Evolutionary conservation across 371 early-diverging fungal species (phyloP), one percentile per base, ranked within the genome.

Genomic region (Mortierella sp.): DNA sequence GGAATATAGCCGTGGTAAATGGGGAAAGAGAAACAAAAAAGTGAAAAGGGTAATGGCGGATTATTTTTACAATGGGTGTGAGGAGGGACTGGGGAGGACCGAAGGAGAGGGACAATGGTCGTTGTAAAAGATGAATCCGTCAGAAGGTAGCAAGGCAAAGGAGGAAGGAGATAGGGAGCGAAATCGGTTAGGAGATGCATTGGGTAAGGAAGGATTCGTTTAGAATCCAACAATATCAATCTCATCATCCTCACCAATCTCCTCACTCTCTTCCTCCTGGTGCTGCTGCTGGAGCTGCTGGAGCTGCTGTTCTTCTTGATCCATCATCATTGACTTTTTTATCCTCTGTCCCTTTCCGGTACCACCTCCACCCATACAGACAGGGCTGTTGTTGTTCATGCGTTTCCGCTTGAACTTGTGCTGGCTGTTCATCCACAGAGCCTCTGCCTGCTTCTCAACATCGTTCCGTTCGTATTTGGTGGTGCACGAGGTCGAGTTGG

Each of bases 301-400:
- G 38, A 60, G 47, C 38, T 54, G 48, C 31, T 65, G 57, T 31
- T 75, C 45, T 74, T 57, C 75, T 28, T 71, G 75, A 28, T 65
- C 68, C 68, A 65, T 63, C 68, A 65, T 65, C 34, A 38, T 74
- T 45, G 50, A 50, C 68, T 57, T 77, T 52, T 70, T 50, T 77
- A 77, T 60, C 77, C 77, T 71, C 11, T 72, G 42, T 31, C 77
- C 77, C 55, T 77, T 77, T 38, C 72, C 58, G 21, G 77, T 77
- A 16, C 72, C 77, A 28, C 83, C 83, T 42, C 83, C 83, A 31
- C 83, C 83, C 71, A 83, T 76, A 58, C 83, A 82, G 50, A 57
- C 72, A 54, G 83, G 74, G 52, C 77, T 76, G 55, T 83, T 79
- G 75, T 77, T 80, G 50, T 26, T 76, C 73, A 26, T 60, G 31